Percentiles rank a stretch among this genome's conserved stretches.
Conservation (phyloP, 176 grass and related monocot species). For the Puya raimondii region DNA sequence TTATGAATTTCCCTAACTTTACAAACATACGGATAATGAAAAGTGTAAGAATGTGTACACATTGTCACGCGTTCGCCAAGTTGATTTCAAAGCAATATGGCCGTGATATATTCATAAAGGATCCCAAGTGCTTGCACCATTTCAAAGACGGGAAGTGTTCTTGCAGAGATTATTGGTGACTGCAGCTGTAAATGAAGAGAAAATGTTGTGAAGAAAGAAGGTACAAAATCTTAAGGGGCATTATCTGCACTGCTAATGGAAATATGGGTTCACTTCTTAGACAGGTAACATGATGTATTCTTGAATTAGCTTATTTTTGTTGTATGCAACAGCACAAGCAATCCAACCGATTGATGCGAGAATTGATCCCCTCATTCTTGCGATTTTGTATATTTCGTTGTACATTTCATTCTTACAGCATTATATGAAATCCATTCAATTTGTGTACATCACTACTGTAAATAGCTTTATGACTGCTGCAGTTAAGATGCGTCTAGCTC, state of each 20-base stretch:
- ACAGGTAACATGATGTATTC: background rate
- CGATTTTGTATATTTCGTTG: background rate
- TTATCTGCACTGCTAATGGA: background rate
- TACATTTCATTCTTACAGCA: background rate
- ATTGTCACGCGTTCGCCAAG: conserved; percentile 48
- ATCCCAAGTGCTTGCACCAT: conserved; percentile 57
- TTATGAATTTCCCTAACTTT: conserved; percentile 39
- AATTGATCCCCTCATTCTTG: background rate
- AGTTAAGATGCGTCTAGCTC: too few species aligned
- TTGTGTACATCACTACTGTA: background rate
- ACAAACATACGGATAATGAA: conserved; percentile 52
- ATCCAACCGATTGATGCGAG: background rate
- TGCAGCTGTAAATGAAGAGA: conserved; percentile 3
- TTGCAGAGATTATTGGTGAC: conserved; percentile 62
- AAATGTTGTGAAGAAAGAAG: background rate
- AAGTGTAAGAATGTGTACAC: conserved; percentile 37
- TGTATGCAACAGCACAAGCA: background rate
- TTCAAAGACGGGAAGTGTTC: conserved; percentile 56
- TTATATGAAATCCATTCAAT: background rate
- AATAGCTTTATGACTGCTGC: too few species aligned
- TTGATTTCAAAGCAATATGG: conserved; percentile 44
- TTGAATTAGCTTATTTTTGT: background rate
- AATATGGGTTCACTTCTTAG: background rate
- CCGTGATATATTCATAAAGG: conserved; percentile 54
- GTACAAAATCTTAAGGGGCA: background rate